These are phyloP conservation scores for Arthrinium phaeospermum DNA, from an alignment of 2,329 filamentous ascomycete species.

Conservation along the genomic window DNA sequence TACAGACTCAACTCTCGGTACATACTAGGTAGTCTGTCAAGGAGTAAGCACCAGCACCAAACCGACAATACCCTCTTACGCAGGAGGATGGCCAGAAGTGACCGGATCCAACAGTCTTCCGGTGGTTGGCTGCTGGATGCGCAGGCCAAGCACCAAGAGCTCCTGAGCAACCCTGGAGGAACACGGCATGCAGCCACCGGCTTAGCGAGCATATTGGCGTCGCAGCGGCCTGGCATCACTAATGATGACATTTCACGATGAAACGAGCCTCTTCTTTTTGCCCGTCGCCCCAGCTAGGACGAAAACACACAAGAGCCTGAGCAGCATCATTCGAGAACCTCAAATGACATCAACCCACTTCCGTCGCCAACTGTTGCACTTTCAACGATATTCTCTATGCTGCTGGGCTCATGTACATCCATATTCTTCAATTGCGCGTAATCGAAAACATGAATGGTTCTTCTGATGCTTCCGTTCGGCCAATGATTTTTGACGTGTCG, in stretches of 20 bases:
- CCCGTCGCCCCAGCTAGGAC: background rate
- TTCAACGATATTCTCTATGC: background rate
- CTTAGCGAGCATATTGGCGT: constrained; percentile 6
- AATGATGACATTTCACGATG: constrained; percentile 13
- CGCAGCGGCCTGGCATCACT: background rate
- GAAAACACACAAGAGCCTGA: background rate
- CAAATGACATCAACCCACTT: constrained; percentile 13
- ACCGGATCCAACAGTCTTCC: background rate
- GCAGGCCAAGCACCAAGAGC: constrained; percentile 15
- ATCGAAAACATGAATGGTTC: background rate
- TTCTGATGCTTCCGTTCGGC: background rate
- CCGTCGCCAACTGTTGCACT: background rate
- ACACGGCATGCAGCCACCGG: constrained; percentile 1
- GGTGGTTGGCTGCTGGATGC: background rate
- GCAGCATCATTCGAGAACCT: constrained; percentile 3
- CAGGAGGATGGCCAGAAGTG: background rate
- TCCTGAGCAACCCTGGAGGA: constrained; percentile 3
- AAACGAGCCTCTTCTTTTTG: background rate
- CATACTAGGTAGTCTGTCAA: background rate
- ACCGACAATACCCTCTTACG: background rate
- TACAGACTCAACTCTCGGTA: background rate
- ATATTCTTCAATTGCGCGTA: background rate
- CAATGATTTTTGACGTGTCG: constrained; percentile 4
- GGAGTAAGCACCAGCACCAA: background rate
- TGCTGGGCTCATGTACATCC: background rate